These are phyloP conservation scores for Chlamydomonas eustigma DNA, from an alignment of 139 green algal genomes.

Conservation along the genomic window DNA sequence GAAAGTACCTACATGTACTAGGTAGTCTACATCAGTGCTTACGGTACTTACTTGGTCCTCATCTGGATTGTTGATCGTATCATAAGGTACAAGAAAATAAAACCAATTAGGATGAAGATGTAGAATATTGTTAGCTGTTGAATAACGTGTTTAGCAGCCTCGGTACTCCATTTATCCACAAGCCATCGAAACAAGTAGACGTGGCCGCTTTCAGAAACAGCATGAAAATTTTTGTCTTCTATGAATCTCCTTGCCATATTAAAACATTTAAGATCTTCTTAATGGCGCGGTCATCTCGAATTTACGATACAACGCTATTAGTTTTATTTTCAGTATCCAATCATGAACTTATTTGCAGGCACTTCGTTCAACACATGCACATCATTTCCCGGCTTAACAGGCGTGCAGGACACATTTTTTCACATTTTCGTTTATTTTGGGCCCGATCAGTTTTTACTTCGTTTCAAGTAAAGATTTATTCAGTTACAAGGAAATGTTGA, in stretches of 20 bases:
- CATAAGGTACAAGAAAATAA: conserved; percentile 4
- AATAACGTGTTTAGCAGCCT: not conserved
- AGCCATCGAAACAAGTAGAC: conserved; percentile 5
- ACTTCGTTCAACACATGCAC: too few species aligned
- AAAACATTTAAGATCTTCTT: too few species aligned
- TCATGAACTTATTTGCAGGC: too few species aligned
- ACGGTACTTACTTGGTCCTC: not conserved
- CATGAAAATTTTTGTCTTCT: not conserved
- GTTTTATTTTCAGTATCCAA: too few species aligned
- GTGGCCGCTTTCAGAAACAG: not conserved
- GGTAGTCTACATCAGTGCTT: not conserved
- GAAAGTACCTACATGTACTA: not conserved
- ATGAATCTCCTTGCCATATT: not conserved
- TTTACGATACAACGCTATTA: too few species aligned
- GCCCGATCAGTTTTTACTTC: too few species aligned
- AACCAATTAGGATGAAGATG: not conserved
- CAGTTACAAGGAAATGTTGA: too few species aligned
- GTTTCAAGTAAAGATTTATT: too few species aligned
- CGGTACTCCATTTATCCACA: not conserved
- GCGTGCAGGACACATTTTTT: too few species aligned
- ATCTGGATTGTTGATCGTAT: not conserved
- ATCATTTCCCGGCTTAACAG: too few species aligned
- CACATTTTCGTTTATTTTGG: too few species aligned
- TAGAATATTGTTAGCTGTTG: not conserved
- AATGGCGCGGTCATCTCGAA: too few species aligned